These are phyloP conservation scores for Halenospora varia DNA, from an alignment of 495 filamentous ascomycete genomes.

Conservation along the genomic window DNA sequence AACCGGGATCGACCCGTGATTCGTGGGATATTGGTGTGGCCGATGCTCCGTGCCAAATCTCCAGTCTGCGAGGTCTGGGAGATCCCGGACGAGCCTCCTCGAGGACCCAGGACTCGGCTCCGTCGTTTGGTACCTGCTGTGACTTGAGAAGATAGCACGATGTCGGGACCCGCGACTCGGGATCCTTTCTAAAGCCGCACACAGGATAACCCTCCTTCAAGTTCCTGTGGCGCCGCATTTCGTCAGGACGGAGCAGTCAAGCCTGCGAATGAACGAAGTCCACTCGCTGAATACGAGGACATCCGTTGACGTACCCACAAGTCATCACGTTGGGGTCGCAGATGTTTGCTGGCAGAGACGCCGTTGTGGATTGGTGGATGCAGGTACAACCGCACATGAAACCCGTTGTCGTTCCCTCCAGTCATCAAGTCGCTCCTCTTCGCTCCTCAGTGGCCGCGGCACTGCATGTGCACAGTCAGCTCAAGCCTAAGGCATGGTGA, in stretches of 20 bases:
- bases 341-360: background rate
- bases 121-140: background rate
- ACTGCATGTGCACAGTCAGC: background rate
- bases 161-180: background rate
- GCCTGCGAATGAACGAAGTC: background rate
- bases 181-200: background rate
- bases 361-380: background rate
- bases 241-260: background rate
- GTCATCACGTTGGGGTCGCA: background rate
- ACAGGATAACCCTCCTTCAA: background rate
- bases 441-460: background rate
- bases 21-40: background rate
- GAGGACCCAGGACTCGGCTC: background rate
- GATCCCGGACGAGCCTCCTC: background rate
- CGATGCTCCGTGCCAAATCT: too few relatives aligned
- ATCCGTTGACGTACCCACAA: background rate
- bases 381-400: constrained; percentile 1
- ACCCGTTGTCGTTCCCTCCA: background rate
- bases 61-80: background rate
- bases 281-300: background rate
- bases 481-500: background rate
- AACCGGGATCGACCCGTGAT: background rate
- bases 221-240: background rate
- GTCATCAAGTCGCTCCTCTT: background rate
- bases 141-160: background rate